Percentiles rank a stretch among this genome's conserved stretches.
Conservation (phyloP, 805 yeast species). For the Wickerhamiella brachini region DNA sequence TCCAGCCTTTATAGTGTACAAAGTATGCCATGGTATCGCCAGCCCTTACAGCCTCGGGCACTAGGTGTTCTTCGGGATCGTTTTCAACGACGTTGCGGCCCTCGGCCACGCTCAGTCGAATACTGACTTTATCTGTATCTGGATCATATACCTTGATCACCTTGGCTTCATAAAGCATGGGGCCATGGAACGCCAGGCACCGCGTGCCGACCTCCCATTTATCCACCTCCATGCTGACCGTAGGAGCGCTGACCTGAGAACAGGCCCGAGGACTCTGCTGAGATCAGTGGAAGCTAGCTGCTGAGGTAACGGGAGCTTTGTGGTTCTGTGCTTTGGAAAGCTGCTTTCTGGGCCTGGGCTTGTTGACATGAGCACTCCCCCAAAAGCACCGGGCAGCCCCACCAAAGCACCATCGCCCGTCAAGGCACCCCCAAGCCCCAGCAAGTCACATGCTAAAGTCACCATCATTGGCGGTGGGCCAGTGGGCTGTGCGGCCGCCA, state of each 20-base stretch:
- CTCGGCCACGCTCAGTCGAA: slow-evolving; percentile 1
- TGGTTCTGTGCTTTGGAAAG: too few species aligned
- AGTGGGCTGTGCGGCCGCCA: slow-evolving; percentile 73
- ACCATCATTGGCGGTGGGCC: slow-evolving; percentile 74
- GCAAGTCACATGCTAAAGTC: slow-evolving; percentile 3
- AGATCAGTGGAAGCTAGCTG: too few species aligned
- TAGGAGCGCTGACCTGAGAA: too few species aligned
- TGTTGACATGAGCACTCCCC: not conserved
- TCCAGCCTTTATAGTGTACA: slow-evolving; percentile 94
- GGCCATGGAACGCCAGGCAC: slow-evolving; percentile 82
- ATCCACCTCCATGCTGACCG: not conserved
- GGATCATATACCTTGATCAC: slow-evolving; percentile 52
- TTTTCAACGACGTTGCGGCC: not conserved
- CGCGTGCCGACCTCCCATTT: slow-evolving; percentile 13
- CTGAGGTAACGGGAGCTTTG: too few species aligned
- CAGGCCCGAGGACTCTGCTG: too few species aligned
- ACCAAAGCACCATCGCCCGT: not conserved
- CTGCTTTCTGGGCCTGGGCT: too few species aligned
- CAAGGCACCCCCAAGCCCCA: not conserved
- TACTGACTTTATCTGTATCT: slow-evolving; percentile 1
- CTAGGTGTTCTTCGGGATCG: slow-evolving; percentile 19
- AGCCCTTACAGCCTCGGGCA: slow-evolving; percentile 11
- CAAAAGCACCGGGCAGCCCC: not conserved
- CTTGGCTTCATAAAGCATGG: slow-evolving; percentile 79
- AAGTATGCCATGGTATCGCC: slow-evolving; percentile 37